phyloP scores from a whole-genome alignment of 345 rosid genomes.

The Raphanus raphanistrum region DNA sequence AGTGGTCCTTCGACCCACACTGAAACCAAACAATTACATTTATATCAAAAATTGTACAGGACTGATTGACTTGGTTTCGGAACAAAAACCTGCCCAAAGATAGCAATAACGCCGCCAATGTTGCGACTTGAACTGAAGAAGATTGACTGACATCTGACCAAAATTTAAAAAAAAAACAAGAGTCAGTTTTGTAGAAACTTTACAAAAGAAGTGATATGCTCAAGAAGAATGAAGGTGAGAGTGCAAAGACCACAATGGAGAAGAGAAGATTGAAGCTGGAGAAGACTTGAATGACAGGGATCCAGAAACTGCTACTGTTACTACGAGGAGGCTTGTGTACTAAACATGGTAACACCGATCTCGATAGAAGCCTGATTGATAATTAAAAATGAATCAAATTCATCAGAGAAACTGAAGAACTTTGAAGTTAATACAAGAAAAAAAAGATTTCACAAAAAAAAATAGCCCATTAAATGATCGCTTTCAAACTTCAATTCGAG shows the following conservation, averaged over 20 bases:
- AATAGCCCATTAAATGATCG: background rate
- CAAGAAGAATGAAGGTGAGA: too few species aligned
- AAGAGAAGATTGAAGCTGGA: constrained; percentile 70
- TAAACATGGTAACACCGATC: constrained; percentile 57
- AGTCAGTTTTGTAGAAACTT: background rate
- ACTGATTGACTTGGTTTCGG: background rate
- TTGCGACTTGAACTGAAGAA: constrained; percentile 47
- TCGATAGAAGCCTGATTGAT: constrained; percentile 60
- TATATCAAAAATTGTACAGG: background rate
- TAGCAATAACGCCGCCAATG: constrained; percentile 84
- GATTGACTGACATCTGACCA: constrained; percentile 58
- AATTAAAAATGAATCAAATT: background rate
- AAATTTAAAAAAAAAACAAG: background rate
- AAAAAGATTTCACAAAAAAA: background rate
- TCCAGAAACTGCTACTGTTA: constrained; percentile 87
- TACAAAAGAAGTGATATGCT: too few species aligned
- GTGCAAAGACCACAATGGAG: constrained; percentile 49
- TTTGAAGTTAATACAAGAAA: background rate
- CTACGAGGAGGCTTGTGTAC: constrained; percentile 66
- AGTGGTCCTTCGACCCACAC: constrained; percentile 95
- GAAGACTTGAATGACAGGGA: constrained; percentile 75
- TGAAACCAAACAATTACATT: constrained; percentile 42
- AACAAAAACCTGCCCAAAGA: constrained; percentile 77
- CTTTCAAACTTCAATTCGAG: background rate
- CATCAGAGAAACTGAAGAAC: background rate